phyloP scores from a whole-genome alignment of 257 asterid species.

The Solanum bulbocastanum region DNA sequence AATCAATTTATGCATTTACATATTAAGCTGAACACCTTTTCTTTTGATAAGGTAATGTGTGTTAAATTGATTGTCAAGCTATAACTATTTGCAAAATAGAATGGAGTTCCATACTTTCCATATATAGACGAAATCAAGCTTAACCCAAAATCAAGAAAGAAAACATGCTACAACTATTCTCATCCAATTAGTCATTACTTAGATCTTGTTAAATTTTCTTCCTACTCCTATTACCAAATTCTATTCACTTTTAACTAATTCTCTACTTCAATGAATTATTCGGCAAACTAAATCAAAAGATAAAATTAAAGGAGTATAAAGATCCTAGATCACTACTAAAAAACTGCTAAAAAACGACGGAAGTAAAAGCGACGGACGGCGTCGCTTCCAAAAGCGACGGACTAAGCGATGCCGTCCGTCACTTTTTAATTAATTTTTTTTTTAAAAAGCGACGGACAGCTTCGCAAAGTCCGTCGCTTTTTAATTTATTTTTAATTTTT shows the following conservation, averaged over 20 bases:
- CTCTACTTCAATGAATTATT: neutral
- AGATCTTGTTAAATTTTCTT: neutral
- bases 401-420: too few species aligned
- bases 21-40: neutral
- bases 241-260: neutral
- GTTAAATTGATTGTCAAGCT: neutral
- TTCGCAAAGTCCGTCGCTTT: too few species aligned
- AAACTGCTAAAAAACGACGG: too few species aligned
- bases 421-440: too few species aligned
- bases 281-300: neutral
- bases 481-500: too few species aligned
- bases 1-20: neutral
- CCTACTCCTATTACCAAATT: neutral
- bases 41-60: neutral
- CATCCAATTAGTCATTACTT: neutral
- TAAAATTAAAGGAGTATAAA: neutral
- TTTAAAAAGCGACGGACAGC: too few species aligned
- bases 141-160: neutral
- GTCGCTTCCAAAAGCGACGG: too few species aligned
- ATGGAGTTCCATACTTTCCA: neutral
- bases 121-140: neutral
- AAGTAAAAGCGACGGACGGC: too few species aligned
- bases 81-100: neutral
- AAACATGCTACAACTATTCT: neutral
- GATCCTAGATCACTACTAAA: too few species aligned